Base-by-base conservation (phyloP, 495 filamentous ascomycete genomes). In the Hyaloscypha finlandica region DNA sequence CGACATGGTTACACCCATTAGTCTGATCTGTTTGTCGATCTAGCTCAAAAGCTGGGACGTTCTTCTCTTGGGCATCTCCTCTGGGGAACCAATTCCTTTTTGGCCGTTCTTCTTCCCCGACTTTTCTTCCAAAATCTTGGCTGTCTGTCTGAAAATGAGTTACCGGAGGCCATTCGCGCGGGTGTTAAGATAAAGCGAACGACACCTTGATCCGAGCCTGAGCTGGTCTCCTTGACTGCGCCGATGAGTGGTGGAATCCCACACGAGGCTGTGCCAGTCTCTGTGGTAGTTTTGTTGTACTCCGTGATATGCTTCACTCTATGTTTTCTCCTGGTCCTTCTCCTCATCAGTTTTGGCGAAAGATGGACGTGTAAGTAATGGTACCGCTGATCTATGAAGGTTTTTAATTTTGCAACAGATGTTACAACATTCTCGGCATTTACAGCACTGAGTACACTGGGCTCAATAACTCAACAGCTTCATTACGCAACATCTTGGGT, bases 391-490 rank as follows among this genome's bases (percentile, higher is more conserved):
- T 37, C 32, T n/a, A 25, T 32, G 37, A 64, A 29, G 29, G 31
- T 20, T 9, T 65, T 60, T 74, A 31, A 75, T 39, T 67, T 48
- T 20, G 16, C 8, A 53, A 4, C 59, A 83, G 81, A 82, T 71
- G 76, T 84, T 16, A 75, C 78, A 20, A 64, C 83, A 56, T 73
- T 83, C 55, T 79, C 75, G 4, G 74, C 69, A 33, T 74, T 77
- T 58, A 77, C 76, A 45, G 67, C 75, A 9, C 51, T 83, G 8
- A 77, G 77, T 53, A 78, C 77, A 0, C 25, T 78, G 5, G 76
- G 75, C 30, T 83, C 80, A 9, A 77, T 83, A 33, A 70, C 74
- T 29, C 80, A 84, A 67, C 81, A 83, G 61, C 71, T 81, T 14
- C 75, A 84, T 56, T 82, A 81, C 19, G 74, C 81, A 3, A 55